Percentiles rank a stretch among this genome's conserved stretches.
Conservation (phyloP, 768 basidiomycete genomes). For the Boletus sp. region DNA sequence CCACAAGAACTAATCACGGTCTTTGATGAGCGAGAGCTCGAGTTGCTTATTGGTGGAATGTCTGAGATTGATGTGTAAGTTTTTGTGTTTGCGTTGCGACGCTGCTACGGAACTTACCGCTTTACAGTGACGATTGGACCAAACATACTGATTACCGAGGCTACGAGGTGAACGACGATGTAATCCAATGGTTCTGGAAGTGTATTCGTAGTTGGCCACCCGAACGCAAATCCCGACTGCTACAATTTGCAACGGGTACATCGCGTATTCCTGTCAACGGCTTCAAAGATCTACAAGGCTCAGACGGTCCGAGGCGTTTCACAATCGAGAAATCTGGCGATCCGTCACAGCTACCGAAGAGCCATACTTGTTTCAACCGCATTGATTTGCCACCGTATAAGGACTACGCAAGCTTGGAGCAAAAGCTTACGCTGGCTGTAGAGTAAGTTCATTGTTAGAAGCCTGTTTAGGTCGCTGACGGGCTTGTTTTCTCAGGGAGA, state of each 20-base stretch:
- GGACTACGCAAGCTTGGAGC: conserved; percentile 89
- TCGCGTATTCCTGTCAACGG: conserved; percentile 98
- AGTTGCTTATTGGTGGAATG: conserved; percentile 97
- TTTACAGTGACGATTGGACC: conserved; percentile 86
- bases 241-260: conserved; percentile 97
- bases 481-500: conserved; percentile 55
- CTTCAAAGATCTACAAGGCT: conserved; percentile 97
- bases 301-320: conserved; percentile 94
- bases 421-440: conserved; percentile 91
- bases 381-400: conserved; percentile 98
- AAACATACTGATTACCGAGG: conserved; percentile 99
- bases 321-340: conserved; percentile 99
- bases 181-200: conserved; percentile 99
- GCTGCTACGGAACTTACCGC: not conserved
- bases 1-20: conserved; percentile 97
- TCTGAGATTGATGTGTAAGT: conserved; percentile 98
- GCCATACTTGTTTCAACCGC: conserved; percentile 93
- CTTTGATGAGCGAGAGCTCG: conserved; percentile 97
- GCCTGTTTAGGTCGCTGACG: conserved; percentile 14
- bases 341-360: conserved; percentile 94
- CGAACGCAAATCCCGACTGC: conserved; percentile 92
- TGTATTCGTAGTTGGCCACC: conserved; percentile 97
- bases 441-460: conserved; percentile 58
- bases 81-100: not conserved
- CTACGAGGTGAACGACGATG: conserved; percentile 91